Evolutionary conservation across 768 basidiomycete genomes (phyloP), one percentile per base, ranked within the genome.

Genomic region (Agaricus subrufescens): DNA sequence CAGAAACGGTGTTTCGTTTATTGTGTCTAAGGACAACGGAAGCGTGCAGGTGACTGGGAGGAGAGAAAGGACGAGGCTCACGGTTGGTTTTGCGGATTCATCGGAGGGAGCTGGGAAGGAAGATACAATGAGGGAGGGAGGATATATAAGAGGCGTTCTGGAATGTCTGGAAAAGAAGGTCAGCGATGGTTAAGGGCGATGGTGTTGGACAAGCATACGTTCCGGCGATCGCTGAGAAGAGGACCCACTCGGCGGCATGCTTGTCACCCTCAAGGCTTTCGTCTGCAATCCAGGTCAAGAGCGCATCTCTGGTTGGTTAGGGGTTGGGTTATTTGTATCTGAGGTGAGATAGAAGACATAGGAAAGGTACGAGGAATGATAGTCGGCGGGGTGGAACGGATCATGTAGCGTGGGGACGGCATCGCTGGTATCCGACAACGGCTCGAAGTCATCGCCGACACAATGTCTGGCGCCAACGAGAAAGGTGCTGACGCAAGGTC

Each of bases 271-370:
- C 86, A 3, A 93, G 74, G 9, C 77, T 82, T 63, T 88, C 83
- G 25, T 77, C 69, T 0, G 90, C 87, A 48, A 94, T 80, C 91
- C 91, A 94, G 0, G 71, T 59, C 39, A 92, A 75, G 15, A 94
- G 72, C 45, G 85, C 79, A 7, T 75, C 64, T 38, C 86, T 75
- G 14, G 82, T 56, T 4, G 64, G n/a, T n/a, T n/a, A n/a, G n/a
- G n/a, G n/a, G n/a, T n/a, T n/a, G n/a, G n/a, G n/a, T n/a, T n/a
- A n/a, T 61, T 19, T 42, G 7, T 12, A 62, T 43, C 12, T 65
- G 55, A 26, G 49, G 57, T 46, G 50, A 61, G 19, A 54, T 50
- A 44, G 60, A 52, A 25, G 57, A 51, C 27, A 46, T 65, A 2
- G 77, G 77, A 61, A 75, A 79, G 8, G 58, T 56, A 14, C 75